Evolutionary conservation across 495 filamentous ascomycete species (phyloP), one percentile per base, ranked within the genome.

Genomic region (Barbatosphaeria neglecta): DNA sequence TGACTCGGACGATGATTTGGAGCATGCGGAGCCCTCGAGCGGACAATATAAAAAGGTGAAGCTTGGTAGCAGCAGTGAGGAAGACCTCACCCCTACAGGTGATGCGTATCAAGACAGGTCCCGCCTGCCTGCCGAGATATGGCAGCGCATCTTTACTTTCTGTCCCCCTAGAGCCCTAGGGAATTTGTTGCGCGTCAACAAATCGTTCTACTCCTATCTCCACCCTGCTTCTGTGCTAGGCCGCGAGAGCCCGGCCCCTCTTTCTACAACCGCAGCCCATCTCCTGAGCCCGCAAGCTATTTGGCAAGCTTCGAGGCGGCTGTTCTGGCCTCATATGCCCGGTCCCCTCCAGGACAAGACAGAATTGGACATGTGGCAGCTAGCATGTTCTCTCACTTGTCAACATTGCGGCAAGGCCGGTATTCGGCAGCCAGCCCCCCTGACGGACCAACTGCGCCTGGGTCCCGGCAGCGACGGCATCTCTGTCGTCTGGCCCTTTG

Each of bases 401-500:
- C 70, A 81, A 52, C 68, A 72, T 44, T 82, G 81, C 54, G 56
- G 51, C 6, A 71, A 62, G 46, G 19, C 18, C 31, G 56, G 51
- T 48, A 31, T 38, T 35, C 57, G 28, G 17, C 22, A 41, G 33
- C 48, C 24, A 27, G 22, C 44, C 20, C 7, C 41, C 20, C 37
- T 52, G 8, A 51, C 62, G 4, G 63, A 68, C 42, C 58, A 65
- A 13, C 80, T 65, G 58, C 69, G 72, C 46, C 56, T 62, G 39
- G 74, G 75, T 10, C 78, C 80, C 15, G 77, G 75, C 16, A 44
- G 58, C 23, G 56, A 72, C 33, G 72, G 72, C 7, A 67, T 80
- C 16, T 66, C 68, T 38, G 57, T 68, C 16, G 60, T 86, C 19
- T 90, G 84, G 82, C 62, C 80, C 1, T 86, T 87, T 60, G 78